Conservation (phyloP, 768 basidiomycete genomes). For the Cystofilobasidium bisporidii region DNA sequence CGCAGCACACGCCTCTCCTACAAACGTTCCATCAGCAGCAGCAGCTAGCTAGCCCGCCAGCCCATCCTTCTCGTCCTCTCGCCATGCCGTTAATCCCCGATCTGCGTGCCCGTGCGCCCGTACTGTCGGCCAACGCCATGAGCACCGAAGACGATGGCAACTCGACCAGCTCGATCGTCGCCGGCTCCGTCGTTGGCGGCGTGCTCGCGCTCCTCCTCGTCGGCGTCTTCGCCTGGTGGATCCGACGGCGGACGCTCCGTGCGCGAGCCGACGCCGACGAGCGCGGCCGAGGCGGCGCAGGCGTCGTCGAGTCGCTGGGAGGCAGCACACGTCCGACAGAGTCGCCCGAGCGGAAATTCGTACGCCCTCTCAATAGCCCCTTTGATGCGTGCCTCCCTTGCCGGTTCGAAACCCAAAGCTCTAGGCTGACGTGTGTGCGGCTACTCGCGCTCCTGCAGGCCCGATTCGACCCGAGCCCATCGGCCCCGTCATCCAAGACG, state of each 20-base stretch:
- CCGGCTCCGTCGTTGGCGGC: conserved; percentile 4
- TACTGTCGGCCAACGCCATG: not conserved
- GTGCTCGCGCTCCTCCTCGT: not conserved
- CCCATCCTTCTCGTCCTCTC: no score
- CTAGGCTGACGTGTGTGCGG: no score
- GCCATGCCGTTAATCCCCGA: no score
- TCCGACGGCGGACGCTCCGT: not conserved
- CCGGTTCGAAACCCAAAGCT: not conserved
- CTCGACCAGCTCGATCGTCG: not conserved
- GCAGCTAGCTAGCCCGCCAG: no score
- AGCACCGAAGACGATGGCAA: not conserved
- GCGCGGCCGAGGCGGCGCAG: not conserved
- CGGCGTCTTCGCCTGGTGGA: not conserved
- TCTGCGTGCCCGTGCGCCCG: no score
- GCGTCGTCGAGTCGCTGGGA: not conserved
- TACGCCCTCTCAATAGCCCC: no score
- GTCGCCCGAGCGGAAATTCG: not conserved
- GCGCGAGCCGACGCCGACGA: not conserved
- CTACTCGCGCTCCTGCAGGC: no score
- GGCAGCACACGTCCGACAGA: not conserved
- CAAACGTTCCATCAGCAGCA: no score
- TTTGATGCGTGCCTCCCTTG: not conserved
- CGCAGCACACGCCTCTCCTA: no score
- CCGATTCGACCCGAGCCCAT: no score
- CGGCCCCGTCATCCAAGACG: no score